Evolutionary conservation across 805 yeast species (phyloP).

Genomic region (Starmerella sirachaensis): DNA sequence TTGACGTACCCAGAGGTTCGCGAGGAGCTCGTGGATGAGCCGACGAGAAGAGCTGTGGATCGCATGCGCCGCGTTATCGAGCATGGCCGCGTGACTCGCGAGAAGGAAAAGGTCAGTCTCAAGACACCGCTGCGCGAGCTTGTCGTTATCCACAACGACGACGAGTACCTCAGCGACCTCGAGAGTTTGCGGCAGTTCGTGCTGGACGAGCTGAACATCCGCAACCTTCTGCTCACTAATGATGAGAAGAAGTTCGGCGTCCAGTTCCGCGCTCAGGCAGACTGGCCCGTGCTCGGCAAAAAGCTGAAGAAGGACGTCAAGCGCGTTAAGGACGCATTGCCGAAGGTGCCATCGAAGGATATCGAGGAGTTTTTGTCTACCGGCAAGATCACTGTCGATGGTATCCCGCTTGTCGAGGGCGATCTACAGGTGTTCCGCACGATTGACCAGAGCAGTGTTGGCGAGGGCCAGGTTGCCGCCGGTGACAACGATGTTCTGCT

Average conservation of each 20-base stretch:
- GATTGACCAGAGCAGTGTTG: constrained; percentile 47
- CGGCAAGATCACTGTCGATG: constrained; percentile 76
- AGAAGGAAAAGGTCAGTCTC: constrained; percentile 82
- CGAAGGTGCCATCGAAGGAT: constrained; percentile 64
- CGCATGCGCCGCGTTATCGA: constrained; percentile 98
- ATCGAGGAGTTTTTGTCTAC: constrained; percentile 61
- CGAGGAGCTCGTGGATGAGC: constrained; percentile 65
- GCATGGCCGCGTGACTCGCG: constrained; percentile 91
- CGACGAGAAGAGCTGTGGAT: constrained; percentile 74
- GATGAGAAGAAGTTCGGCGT: constrained; percentile 90
- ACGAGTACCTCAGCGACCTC: constrained; percentile 61
- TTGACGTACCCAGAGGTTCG: constrained; percentile 78
- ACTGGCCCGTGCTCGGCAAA: constrained; percentile 98
- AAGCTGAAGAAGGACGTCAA: constrained; percentile 89
- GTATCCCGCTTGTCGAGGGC: constrained; percentile 73
- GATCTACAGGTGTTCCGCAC: constrained; percentile 87
- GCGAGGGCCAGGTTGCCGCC: constrained; percentile 72
- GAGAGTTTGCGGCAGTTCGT: constrained; percentile 68
- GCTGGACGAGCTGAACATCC: constrained; percentile 81
- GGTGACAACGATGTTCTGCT: constrained; percentile 81
- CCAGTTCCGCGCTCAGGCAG: constrained; percentile 88
- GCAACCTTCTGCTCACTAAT: constrained; percentile 73
- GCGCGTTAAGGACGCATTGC: constrained; percentile 88
- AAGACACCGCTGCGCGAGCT: constrained; percentile 88
- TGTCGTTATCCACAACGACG: constrained; percentile 73